Conservation (phyloP, 2,329 filamentous ascomycete species). For the Phialophora macrospora region DNA sequence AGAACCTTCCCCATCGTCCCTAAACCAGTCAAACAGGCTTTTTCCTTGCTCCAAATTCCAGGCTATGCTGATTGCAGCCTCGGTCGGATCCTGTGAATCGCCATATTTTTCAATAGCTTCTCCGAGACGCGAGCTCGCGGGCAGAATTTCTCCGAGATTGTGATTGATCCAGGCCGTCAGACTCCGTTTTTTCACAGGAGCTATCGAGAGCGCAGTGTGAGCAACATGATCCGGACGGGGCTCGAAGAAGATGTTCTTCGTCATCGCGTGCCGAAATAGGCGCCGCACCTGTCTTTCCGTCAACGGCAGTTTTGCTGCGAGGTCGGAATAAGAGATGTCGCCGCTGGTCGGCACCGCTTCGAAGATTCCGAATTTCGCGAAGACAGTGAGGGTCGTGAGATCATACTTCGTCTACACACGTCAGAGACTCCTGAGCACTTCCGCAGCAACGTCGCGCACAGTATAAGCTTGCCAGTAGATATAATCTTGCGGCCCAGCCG, state of each 20-base stretch:
- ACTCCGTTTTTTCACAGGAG: conserved; percentile 44
- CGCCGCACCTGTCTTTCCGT: conserved; percentile 16
- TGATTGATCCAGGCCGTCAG: conserved; percentile 60
- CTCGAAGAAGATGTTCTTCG: conserved; percentile 62
- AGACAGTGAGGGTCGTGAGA: conserved; percentile 40
- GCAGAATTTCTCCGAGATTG: conserved; percentile 45
- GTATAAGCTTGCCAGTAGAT: conserved; percentile 18
- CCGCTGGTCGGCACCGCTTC: conserved; percentile 40
- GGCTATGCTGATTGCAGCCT: conserved; percentile 42
- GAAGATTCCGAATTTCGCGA: conserved; percentile 43
- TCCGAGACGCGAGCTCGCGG: conserved; percentile 33
- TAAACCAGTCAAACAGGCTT: conserved; percentile 44
- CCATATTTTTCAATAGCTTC: conserved; percentile 38
- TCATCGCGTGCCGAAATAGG: conserved; percentile 58
- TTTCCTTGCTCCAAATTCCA: conserved; percentile 26
- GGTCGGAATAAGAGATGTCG: conserved; percentile 39
- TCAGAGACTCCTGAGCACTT: background rate
- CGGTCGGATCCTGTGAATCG: conserved; percentile 24
- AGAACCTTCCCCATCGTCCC: conserved; percentile 44
- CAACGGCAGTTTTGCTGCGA: conserved; percentile 37
- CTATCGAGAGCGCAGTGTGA: conserved; percentile 60
- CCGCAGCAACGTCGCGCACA: background rate
- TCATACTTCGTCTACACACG: conserved; percentile 28
- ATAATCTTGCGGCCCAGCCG: conserved; percentile 5
- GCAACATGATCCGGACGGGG: conserved; percentile 56